Evolutionary conservation across 305 asterid genomes (phyloP).

Genomic region (Fraxinus albicans): DNA sequence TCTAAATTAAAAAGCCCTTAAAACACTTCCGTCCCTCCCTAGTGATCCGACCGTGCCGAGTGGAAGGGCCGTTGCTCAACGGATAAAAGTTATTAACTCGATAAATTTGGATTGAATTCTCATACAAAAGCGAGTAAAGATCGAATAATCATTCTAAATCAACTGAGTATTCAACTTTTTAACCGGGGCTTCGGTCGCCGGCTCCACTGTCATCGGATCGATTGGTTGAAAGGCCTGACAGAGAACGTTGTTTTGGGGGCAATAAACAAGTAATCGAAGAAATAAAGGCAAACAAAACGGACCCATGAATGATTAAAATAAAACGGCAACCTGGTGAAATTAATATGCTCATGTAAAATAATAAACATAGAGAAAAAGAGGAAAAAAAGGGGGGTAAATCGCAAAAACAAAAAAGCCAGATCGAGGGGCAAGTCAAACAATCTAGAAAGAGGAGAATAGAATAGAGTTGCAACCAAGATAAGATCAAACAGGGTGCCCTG

Average conservation of each 20-base stretch:
- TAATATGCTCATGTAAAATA: neutral
- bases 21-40: neutral
- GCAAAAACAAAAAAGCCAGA: neutral
- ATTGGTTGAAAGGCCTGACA: no score
- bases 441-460: neutral
- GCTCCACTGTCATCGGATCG: no score
- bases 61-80: no score
- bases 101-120: no score
- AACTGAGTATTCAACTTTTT: no score
- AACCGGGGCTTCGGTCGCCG: no score
- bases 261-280: neutral
- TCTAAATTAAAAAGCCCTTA: neutral
- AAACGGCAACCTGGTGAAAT: neutral
- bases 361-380: neutral
- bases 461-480: conserved; percentile 26
- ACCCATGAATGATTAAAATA: neutral
- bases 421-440: neutral
- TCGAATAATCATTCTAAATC: no score
- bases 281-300: no score
- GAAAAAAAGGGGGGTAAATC: neutral
- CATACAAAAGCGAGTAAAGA: no score
- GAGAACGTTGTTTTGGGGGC: neutral
- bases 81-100: no score
- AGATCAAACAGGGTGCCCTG: conserved; percentile 45
- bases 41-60: no score